These are phyloP conservation scores for Sclerotinia trifoliorum DNA, from an alignment of 2,329 filamentous ascomycete genomes.

Conservation along the genomic window DNA sequence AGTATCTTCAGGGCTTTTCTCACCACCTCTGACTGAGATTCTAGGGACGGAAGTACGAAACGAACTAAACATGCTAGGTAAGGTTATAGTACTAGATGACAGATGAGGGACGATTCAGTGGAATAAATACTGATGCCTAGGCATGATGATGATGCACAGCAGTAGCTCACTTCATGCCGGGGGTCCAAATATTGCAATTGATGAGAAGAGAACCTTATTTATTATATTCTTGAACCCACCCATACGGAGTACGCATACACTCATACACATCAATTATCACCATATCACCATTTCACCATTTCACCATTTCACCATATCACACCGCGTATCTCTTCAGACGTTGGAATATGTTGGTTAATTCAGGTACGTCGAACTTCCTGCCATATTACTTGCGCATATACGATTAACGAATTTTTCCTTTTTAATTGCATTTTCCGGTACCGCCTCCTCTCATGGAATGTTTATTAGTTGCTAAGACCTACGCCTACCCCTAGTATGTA, in stretches of 20 bases:
- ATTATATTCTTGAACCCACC: no score
- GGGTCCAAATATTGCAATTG: neutral
- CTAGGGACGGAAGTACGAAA: neutral
- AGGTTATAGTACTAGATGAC: neutral
- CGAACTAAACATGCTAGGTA: no score
- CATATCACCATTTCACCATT: neutral
- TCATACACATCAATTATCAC: neutral
- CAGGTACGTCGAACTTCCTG: slow-evolving; percentile 8
- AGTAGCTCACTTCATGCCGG: neutral
- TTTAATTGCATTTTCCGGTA: neutral
- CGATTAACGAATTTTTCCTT: neutral
- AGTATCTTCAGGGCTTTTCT: neutral
- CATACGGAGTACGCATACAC: no score
- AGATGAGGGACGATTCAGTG: neutral
- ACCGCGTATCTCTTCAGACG: neutral
- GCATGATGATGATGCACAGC: slow-evolving; percentile 5
- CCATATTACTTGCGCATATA: slow-evolving; percentile 4
- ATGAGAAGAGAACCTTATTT: no score
- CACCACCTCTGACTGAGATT: neutral
- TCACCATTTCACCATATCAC: no score
- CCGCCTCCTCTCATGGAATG: neutral
- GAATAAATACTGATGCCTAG: neutral
- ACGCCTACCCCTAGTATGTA: neutral
- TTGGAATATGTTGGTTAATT: neutral
- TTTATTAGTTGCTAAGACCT: neutral